Conservation (phyloP, 2,329 filamentous ascomycete genomes). For the Pestalotiopsis sp. region DNA sequence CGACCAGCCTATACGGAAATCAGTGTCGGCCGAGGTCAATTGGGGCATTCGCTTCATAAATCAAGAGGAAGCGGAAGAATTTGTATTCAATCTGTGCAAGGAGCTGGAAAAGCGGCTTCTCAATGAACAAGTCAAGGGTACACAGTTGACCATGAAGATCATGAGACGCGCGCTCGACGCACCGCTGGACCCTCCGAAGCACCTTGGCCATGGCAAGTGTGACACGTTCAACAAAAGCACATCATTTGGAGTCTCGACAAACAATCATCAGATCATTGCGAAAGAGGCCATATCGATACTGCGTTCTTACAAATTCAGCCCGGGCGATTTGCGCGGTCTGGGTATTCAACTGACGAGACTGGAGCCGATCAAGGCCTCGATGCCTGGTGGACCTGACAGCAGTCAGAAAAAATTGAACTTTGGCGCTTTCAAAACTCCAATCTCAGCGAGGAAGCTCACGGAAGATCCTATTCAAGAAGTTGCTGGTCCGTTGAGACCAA, state of each 20-base stretch:
- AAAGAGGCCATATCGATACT: conserved; percentile 87
- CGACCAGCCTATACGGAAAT: conserved; percentile 83
- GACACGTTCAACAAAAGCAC: conserved; percentile 91
- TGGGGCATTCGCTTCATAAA: conserved; percentile 97
- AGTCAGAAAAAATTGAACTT: conserved; percentile 83
- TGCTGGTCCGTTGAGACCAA: conserved; percentile 37
- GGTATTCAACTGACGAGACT: conserved; percentile 94
- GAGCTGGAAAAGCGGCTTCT: conserved; percentile 81
- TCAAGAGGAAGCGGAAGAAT: conserved; percentile 91
- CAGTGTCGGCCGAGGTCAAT: conserved; percentile 94
- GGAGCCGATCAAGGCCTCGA: conserved; percentile 69
- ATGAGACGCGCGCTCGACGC: conserved; percentile 88
- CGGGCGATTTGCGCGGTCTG: conserved; percentile 89
- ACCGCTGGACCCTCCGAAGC: conserved; percentile 87
- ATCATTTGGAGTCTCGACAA: conserved; percentile 81
- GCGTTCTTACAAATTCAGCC: conserved; percentile 78
- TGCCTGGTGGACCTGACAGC: conserved; percentile 58
- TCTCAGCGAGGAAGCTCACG: conserved; percentile 37
- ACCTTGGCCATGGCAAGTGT: conserved; percentile 92
- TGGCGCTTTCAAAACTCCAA: conserved; percentile 49
- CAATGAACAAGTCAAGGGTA: conserved; percentile 84
- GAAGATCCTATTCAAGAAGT: conserved; percentile 51
- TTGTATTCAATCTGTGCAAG: conserved; percentile 80
- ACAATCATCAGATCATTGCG: conserved; percentile 68
- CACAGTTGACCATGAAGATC: conserved; percentile 89